Base-by-base conservation (phyloP, 768 basidiomycete species). In the Tephrocybe sp. region DNA sequence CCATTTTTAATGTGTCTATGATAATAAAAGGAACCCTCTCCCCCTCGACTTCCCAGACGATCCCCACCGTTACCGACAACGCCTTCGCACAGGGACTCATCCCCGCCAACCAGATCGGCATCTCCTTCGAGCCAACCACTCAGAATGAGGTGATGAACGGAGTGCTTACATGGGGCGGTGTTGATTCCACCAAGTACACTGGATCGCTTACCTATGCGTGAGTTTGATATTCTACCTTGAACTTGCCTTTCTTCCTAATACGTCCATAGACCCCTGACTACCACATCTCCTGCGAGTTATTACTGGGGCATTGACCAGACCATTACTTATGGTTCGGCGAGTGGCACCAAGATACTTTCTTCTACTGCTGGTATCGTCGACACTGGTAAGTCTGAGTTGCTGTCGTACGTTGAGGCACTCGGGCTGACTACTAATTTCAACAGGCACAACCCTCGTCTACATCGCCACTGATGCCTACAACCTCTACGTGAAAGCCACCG, bases 301-400 rank as follows among this genome's bases (percentile, higher is more conserved):
- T 83, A 71, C 70, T 84, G 82, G 83, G 83, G 83, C 26, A 78
- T 84, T 53, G 68, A 81, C 61, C 74, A 83, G 66, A 70, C 70
- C 49, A 68, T 83, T 52, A 69, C 66, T 12, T 82, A 80, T 52
- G 79, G 80, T 5, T 25, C 63, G n/a, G 58, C 65, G 9, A n/a
- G n/a, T n/a, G n/a, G n/a, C n/a, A 74, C 66, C 5, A 65, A 65
- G 16, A 78, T 82, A 43, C 64, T 83, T 40, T 19, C 65, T 11
- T 62, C 46, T 40, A 75, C 73, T 28, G 76, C 78, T 30, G 83
- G 82, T 51, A 79, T 84, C 52, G 78, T 84, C 36, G 82, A 82
- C 60, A 82, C 82, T 18, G 79, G 74, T 69, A 54, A 16, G 63
- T 2, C 9, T 15, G 5, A 11, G 21, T 30, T 3, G 9, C 11